Evolutionary conservation across 2,329 filamentous ascomycete species (phyloP), one percentile per base, ranked within the genome.

Genomic region (Trichoderma asperellum): DNA sequence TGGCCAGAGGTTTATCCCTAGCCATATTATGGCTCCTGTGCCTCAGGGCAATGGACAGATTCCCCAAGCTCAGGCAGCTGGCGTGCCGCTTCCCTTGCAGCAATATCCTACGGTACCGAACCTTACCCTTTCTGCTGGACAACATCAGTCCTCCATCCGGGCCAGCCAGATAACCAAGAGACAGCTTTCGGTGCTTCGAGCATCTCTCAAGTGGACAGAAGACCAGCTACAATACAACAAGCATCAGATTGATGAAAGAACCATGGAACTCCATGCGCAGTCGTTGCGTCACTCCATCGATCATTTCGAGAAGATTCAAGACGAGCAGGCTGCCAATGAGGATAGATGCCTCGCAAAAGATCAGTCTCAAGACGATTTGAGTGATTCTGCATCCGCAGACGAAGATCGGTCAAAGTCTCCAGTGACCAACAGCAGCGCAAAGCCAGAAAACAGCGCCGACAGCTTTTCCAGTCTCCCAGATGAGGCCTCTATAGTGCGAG

Each of bases 211-310:
- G 73, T 84, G 85, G 69, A 81, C 86, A 52, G 84, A 89, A 71
- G 84, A 87, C 70, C 87, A 90, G 72, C 77, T 90, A 56, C 83
- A 84, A 64, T 88, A 86, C 79, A 89, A 90, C 74, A 85, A 83
- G 72, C 86, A 89, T 71, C 87, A 89, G 72, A 87, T 89, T 71
- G 87, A 90, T 69, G 86, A 87, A 72, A 82, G 81, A 71, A 77
- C 81, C 40, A 83, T 87, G 75, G 81, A 84, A 70, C 74, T 78
- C 32, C 81, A 83, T 55, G 82, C 79, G 4, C 74, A 79, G 43
- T 75, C 79, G 43, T 75, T 87, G 69, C 77, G 80, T n/a, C 76
- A 80, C 27, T 82, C 83, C 37, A 84, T 89, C 68, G 76, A 79
- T 32, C 79, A 83, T 55, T 88, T 89, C 69, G 85, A 88, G 73